Conservation (phyloP, 2,329 filamentous ascomycete genomes). For the Nectriaceae sp. region DNA sequence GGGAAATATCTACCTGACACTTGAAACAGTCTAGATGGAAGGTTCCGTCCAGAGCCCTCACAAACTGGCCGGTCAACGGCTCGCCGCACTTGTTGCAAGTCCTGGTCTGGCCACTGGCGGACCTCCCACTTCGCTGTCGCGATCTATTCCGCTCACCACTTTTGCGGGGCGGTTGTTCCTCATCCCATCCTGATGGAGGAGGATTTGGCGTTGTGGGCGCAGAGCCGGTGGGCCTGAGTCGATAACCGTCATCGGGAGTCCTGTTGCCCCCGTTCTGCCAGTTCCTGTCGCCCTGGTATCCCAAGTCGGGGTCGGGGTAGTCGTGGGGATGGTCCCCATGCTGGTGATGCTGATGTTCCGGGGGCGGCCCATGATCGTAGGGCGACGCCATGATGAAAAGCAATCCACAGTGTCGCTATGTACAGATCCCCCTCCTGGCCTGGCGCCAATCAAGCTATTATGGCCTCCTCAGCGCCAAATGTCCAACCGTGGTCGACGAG, state of each 20-base stretch:
- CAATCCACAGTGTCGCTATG: slow-evolving; percentile 24
- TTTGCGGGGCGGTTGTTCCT: slow-evolving; percentile 44
- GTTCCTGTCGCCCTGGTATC: slow-evolving; percentile 34
- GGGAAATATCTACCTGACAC: slow-evolving; percentile 71
- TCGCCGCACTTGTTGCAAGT: slow-evolving; percentile 87
- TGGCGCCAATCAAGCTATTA: slow-evolving; percentile 22
- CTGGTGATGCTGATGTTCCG: slow-evolving; percentile 31
- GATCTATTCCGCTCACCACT: slow-evolving; percentile 62
- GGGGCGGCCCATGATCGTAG: slow-evolving; percentile 44
- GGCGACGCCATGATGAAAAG: slow-evolving; percentile 47
- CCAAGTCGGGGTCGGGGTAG: slow-evolving; percentile 31
- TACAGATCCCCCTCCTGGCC: slow-evolving; percentile 29
- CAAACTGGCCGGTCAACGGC: slow-evolving; percentile 90
- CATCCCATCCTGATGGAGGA: slow-evolving; percentile 33
- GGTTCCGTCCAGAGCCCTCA: slow-evolving; percentile 88
- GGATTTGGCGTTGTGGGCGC: slow-evolving; percentile 35
- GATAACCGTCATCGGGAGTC: slow-evolving; percentile 40
- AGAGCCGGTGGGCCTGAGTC: slow-evolving; percentile 36
- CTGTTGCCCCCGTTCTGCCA: slow-evolving; percentile 40
- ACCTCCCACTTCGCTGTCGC: slow-evolving; percentile 53
- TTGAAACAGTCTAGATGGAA: slow-evolving; percentile 98
- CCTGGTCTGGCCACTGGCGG: slow-evolving; percentile 61
- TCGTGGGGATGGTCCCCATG: slow-evolving; percentile 19
- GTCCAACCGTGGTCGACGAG: slow-evolving; percentile 34
- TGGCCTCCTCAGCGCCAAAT: slow-evolving; percentile 34